Base-by-base conservation (phyloP, 306 rosid species). In the Datisca glomerata region DNA sequence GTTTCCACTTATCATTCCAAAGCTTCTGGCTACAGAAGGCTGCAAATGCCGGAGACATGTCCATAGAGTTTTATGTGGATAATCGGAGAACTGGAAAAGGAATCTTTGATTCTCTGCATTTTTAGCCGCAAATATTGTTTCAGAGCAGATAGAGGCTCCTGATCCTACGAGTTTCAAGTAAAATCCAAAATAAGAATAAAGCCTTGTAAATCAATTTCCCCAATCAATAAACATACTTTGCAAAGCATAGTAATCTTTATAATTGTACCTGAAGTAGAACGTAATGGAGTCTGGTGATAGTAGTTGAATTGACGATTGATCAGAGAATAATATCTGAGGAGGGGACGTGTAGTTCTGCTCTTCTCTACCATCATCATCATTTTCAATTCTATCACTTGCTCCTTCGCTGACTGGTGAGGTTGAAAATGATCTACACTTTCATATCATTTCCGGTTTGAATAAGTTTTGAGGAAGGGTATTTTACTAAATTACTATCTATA, bases 351-450 rank as follows among this genome's bases (percentile, higher is more conserved):
- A 22, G 66, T 46, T 69, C 61, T 70, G 67, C 56, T 56, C 62
- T 68, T 82, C 53, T 57, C 41, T 89, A 63, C 78, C 11, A 17
- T 53, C 59, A 45, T 23, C 20, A 31, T n/a, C n/a, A n/a, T n/a
- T n/a, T n/a, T n/a, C n/a, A n/a, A n/a, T n/a, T n/a, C n/a, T n/a
- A n/a, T n/a, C n/a, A n/a, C n/a, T n/a, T n/a, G n/a, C n/a, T n/a
- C n/a, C n/a, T n/a, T n/a, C n/a, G n/a, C n/a, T n/a, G n/a, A n/a
- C n/a, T n/a, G n/a, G n/a, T n/a, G n/a, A n/a, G n/a, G n/a, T n/a
- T n/a, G n/a, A n/a, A n/a, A n/a, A n/a, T n/a, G n/a, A n/a, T n/a
- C n/a, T n/a, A n/a, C n/a, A n/a, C n/a, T n/a, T n/a, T n/a, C n/a
- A n/a, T n/a, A n/a, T n/a, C n/a, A n/a, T n/a, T n/a, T n/a, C n/a